Evolutionary conservation across 2,329 filamentous ascomycete genomes (phyloP).

Genomic region (Ophiostoma perfectum): DNA sequence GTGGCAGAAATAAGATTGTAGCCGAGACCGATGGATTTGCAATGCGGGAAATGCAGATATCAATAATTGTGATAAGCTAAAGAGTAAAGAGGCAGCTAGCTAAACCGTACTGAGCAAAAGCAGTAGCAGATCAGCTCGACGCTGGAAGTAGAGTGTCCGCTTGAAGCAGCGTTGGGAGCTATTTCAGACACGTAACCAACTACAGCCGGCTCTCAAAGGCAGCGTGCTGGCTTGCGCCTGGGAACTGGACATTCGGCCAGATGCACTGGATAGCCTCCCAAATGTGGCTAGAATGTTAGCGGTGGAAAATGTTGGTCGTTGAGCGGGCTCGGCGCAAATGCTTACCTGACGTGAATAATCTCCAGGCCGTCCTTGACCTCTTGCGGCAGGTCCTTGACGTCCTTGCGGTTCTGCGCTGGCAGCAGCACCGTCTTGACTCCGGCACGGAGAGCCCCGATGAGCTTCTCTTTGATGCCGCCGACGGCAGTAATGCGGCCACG

Average conservation of each 20-base stretch:
- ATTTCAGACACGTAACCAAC: constrained; percentile 27
- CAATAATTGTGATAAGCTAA: background rate
- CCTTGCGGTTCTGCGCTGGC: constrained; percentile 83
- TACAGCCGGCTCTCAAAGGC: constrained; percentile 76
- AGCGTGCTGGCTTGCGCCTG: constrained; percentile 60
- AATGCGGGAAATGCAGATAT: background rate
- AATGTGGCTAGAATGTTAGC: constrained; percentile 58
- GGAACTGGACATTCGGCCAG: constrained; percentile 87
- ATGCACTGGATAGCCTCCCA: constrained; percentile 89
- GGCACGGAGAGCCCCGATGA: constrained; percentile 87
- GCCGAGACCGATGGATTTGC: background rate
- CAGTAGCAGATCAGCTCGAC: too few species aligned
- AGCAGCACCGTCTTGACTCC: constrained; percentile 92
- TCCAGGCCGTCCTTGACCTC: constrained; percentile 84
- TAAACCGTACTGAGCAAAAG: too few species aligned
- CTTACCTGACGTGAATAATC: constrained; percentile 84
- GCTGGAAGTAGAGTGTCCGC: background rate
- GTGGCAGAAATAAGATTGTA: background rate
- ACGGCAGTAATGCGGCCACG: constrained; percentile 88
- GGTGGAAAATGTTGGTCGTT: constrained; percentile 23
- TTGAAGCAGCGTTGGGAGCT: background rate
- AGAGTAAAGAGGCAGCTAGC: too few species aligned
- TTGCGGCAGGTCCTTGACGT: constrained; percentile 80
- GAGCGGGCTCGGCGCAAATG: constrained; percentile 25
- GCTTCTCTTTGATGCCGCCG: constrained; percentile 96